A percentile compares a stretch with the other conserved stretches of the same genome.
phyloP scores from a whole-genome alignment of 345 rosid species.

The Iberis pinnata region DNA sequence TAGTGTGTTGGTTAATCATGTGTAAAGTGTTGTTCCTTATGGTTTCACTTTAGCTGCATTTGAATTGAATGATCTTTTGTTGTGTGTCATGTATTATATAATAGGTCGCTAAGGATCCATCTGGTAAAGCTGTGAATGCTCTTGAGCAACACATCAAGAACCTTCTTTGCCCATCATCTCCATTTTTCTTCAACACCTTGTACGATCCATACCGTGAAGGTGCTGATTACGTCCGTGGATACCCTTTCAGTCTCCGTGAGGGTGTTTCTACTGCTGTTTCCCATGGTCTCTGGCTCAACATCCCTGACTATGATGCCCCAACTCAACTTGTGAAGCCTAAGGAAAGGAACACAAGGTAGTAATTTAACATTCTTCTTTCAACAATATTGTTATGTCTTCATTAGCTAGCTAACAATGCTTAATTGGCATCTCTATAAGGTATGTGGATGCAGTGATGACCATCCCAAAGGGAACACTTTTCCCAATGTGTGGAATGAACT shows the following conservation, averaged over 20 bases:
- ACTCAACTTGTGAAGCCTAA: slow-evolving; percentile 91
- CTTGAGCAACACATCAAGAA: slow-evolving; percentile 81
- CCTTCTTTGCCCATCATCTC: slow-evolving; percentile 65
- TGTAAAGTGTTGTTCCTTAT: slow-evolving; percentile 17
- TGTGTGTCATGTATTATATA: slow-evolving; percentile 34
- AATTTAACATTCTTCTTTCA: no score
- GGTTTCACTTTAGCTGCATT: no score
- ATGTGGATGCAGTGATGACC: slow-evolving; percentile 82
- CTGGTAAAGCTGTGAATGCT: no score
- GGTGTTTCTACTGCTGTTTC: slow-evolving; percentile 82
- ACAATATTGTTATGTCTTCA: no score
- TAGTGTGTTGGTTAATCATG: slow-evolving; percentile 17
- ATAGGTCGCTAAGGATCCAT: no score
- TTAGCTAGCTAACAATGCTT: no score
- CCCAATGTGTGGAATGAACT: slow-evolving; percentile 99
- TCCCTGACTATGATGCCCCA: slow-evolving; percentile 90
- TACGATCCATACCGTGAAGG: slow-evolving; percentile 82
- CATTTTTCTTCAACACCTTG: slow-evolving; percentile 83
- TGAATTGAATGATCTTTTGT: background rate
- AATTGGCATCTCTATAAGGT: no score
- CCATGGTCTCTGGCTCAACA: slow-evolving; percentile 94
- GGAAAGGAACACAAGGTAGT: slow-evolving; percentile 76
- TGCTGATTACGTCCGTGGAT: slow-evolving; percentile 88
- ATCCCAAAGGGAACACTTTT: slow-evolving; percentile 95
- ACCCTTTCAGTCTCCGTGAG: slow-evolving; percentile 94